Evolutionary conservation across 2,329 filamentous ascomycete species (phyloP).

Genomic region (Elsinoe batatas): DNA sequence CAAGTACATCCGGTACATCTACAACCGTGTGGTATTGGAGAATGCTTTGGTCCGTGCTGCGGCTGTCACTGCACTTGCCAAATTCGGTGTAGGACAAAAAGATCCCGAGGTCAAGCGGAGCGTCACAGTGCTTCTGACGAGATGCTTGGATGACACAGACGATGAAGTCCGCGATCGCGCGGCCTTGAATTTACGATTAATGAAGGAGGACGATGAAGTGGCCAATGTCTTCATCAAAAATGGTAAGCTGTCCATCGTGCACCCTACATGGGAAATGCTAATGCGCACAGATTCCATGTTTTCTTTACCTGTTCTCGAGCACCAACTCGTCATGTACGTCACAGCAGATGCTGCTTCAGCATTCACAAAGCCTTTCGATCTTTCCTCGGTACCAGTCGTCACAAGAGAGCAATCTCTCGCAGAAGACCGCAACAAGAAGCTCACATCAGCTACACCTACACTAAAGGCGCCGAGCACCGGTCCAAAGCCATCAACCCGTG

Average conservation of each 20-base stretch:
- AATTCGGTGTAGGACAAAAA: conserved; percentile 94
- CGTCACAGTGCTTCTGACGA: conserved; percentile 80
- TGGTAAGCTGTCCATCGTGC: conserved; percentile 42
- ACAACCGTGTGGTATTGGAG: conserved; percentile 94
- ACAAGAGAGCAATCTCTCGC: conserved; percentile 93
- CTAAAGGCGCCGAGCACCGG: conserved; percentile 85
- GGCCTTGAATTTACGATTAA: conserved; percentile 81
- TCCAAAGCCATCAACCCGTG: conserved; percentile 61
- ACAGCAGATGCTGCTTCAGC: conserved; percentile 81
- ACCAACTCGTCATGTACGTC: conserved; percentile 95
- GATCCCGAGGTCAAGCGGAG: conserved; percentile 95
- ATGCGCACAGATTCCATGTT: conserved; percentile 71
- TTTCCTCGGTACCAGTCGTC: conserved; percentile 82
- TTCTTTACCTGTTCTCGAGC: conserved; percentile 87
- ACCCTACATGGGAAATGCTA: conserved; percentile 15
- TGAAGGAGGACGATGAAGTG: conserved; percentile 73
- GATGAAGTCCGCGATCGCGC: conserved; percentile 96
- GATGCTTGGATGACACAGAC: conserved; percentile 93
- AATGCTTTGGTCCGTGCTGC: conserved; percentile 93
- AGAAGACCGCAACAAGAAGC: conserved; percentile 93
- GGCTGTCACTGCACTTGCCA: conserved; percentile 88
- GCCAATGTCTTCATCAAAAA: conserved; percentile 87
- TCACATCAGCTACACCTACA: conserved; percentile 82
- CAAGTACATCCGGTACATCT: conserved; percentile 98
- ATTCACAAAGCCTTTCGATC: conserved; percentile 79